Conservation (phyloP, 208 protist genomes). For the Trypanosoma mega region DNA sequence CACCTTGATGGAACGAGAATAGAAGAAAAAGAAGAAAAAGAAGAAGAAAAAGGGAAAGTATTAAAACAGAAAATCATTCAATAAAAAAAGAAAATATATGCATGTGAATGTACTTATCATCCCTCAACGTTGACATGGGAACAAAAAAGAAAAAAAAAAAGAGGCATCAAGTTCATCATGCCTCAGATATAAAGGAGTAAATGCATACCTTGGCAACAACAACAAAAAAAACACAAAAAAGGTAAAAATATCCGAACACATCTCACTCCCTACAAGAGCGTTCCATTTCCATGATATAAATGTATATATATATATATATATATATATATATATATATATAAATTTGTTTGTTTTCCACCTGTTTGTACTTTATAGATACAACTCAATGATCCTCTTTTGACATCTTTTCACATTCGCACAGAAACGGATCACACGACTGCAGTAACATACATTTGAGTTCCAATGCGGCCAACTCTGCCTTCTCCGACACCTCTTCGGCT, state of each 20-base stretch:
- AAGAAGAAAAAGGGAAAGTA: conserved; percentile 26
- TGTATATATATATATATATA: too few relatives aligned
- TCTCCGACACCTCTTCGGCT: conserved; percentile 3
- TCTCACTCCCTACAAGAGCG: too few relatives aligned
- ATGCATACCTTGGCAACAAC: not conserved
- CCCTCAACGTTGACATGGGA: too few relatives aligned
- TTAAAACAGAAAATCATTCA: conserved; percentile 6
- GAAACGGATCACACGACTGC: conserved; percentile 6
- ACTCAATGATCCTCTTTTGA: not conserved
- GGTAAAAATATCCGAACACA: not conserved
- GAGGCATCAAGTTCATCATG: too few relatives aligned
- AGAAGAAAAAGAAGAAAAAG: conserved; percentile 9
- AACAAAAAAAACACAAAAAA: conserved; percentile 1
- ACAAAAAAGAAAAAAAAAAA: too few relatives aligned
- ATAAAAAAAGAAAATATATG: not conserved
- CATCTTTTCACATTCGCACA: conserved; percentile 1
- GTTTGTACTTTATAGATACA: too few relatives aligned
- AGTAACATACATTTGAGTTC: conserved; percentile 32
- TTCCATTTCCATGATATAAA: too few relatives aligned
- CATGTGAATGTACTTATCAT: too few relatives aligned
- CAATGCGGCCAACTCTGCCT: conserved; percentile 22
- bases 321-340: too few relatives aligned
- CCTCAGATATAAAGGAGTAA: conserved; percentile 7
- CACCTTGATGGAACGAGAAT: too few relatives aligned
- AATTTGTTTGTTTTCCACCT: too few relatives aligned